These are phyloP conservation scores for Cryptosporidium baileyi DNA, from an alignment of 169 alveolate species.

Conservation along the genomic window DNA sequence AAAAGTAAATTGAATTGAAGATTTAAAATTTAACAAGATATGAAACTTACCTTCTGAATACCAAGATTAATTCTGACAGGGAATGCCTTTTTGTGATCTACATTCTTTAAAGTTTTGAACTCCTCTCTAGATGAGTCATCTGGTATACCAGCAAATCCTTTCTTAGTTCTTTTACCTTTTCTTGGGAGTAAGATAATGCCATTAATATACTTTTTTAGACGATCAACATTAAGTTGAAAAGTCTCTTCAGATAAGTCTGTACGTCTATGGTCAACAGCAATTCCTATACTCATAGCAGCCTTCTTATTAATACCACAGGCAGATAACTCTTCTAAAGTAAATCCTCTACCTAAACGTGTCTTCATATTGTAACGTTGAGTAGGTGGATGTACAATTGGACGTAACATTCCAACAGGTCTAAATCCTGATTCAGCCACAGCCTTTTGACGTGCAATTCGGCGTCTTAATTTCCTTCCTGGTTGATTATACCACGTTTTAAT, in stretches of 20 bases:
- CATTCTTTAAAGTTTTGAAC: conserved; percentile 60
- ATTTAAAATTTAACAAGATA: neutral
- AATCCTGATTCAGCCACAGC: conserved; percentile 90
- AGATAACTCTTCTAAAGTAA: conserved; percentile 95
- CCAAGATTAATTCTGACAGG: neutral
- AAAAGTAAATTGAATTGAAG: neutral
- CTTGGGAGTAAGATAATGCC: conserved; percentile 95
- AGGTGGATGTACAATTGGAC: conserved; percentile 95
- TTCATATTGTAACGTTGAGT: conserved; percentile 96
- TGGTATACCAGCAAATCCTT: conserved; percentile 95
- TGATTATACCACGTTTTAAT: conserved; percentile 98
- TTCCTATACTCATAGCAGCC: conserved; percentile 97
- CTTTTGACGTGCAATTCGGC: conserved; percentile 89
- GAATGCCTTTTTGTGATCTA: conserved; percentile 38
- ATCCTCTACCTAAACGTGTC: conserved; percentile 97
- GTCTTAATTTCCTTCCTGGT: conserved; percentile 94
- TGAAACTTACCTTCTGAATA: conserved; percentile 26
- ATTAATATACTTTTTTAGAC: conserved; percentile 93
- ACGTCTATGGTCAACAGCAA: conserved; percentile 98
- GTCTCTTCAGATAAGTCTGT: conserved; percentile 92
- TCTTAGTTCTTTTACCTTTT: conserved; percentile 92
- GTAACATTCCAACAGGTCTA: conserved; percentile 93
- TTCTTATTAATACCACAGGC: conserved; percentile 90
- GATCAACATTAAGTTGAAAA: conserved; percentile 91
- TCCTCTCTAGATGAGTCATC: conserved; percentile 85